phyloP scores from a whole-genome alignment of 2,329 filamentous ascomycete species.

The Ophiostoma himal-ulmi region DNA sequence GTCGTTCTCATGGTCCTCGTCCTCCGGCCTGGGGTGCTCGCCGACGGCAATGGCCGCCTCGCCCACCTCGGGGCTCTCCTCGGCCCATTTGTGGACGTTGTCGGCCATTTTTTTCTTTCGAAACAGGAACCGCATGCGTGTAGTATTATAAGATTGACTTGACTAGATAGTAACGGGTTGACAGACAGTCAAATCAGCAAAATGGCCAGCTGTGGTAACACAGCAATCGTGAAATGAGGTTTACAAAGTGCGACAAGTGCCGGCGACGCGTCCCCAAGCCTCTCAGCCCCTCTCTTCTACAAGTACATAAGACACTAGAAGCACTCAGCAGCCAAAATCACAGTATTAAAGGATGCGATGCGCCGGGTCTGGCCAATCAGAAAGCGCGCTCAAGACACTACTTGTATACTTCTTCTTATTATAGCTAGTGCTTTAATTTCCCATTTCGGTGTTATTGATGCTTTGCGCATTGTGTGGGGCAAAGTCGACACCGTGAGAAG shows the following conservation, averaged over 20 bases:
- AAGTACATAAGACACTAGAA: not conserved
- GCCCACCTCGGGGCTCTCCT: constrained; percentile 20
- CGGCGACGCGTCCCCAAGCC: not conserved
- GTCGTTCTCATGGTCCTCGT: constrained; percentile 7
- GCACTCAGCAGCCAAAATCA: not conserved
- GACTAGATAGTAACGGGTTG: not conserved
- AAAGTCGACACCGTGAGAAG: not conserved
- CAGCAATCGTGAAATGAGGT: not conserved
- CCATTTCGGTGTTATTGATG: not conserved
- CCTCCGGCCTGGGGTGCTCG: not conserved
- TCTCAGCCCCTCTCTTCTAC: not conserved
- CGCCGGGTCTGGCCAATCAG: not conserved
- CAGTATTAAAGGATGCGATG: not conserved
- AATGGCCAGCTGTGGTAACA: not conserved
- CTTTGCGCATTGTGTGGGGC: not conserved
- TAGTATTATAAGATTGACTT: not conserved
- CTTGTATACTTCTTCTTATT: not conserved
- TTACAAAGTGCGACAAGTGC: not conserved
- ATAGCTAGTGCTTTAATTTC: not conserved
- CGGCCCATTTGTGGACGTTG: constrained; percentile 14
- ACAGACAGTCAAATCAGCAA: no score
- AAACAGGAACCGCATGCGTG: not conserved
- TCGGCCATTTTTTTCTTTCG: not conserved
- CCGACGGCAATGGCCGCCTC: constrained; percentile 20
- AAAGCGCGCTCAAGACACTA: not conserved